phyloP scores from a whole-genome alignment of 176 grass and related monocot species.

The Carex littledalei region DNA sequence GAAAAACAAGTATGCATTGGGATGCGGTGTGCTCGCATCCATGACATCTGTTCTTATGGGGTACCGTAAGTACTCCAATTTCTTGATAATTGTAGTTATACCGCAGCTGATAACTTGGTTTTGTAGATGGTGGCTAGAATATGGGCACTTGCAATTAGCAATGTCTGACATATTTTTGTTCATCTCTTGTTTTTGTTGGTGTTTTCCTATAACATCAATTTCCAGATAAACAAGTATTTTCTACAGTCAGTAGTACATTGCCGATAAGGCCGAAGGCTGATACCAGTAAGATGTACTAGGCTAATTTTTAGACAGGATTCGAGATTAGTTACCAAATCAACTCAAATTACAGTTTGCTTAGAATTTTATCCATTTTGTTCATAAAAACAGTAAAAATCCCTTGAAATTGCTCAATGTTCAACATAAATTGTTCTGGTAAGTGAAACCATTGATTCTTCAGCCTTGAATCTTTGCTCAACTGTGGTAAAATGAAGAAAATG shows the following conservation, averaged over 20 bases:
- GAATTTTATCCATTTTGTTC: neutral
- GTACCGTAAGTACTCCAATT: conserved; percentile 46
- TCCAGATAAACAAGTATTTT: too few species aligned
- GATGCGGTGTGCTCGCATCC: conserved; percentile 67
- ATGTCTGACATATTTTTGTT: neutral
- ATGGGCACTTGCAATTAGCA: neutral
- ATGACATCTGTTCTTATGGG: conserved; percentile 77
- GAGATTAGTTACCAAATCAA: neutral
- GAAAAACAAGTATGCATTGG: conserved; percentile 55
- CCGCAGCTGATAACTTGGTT: neutral
- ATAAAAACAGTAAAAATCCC: neutral
- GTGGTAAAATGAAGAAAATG: too few species aligned
- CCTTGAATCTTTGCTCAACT: neutral
- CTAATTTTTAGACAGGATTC: neutral
- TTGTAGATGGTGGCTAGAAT: neutral
- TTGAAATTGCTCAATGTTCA: neutral
- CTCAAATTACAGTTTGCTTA: neutral
- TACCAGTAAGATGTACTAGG: conserved; percentile 2
- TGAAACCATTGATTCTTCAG: neutral
- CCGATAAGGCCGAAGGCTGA: neutral
- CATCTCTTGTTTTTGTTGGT: neutral
- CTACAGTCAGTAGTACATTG: neutral
- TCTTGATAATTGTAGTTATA: neutral
- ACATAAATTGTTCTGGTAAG: neutral
- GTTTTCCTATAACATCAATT: too few species aligned